Evolutionary conservation across 2,329 filamentous ascomycete species (phyloP), one percentile per base, ranked within the genome.

Genomic region (Teratosphaeriaceae sp.): DNA sequence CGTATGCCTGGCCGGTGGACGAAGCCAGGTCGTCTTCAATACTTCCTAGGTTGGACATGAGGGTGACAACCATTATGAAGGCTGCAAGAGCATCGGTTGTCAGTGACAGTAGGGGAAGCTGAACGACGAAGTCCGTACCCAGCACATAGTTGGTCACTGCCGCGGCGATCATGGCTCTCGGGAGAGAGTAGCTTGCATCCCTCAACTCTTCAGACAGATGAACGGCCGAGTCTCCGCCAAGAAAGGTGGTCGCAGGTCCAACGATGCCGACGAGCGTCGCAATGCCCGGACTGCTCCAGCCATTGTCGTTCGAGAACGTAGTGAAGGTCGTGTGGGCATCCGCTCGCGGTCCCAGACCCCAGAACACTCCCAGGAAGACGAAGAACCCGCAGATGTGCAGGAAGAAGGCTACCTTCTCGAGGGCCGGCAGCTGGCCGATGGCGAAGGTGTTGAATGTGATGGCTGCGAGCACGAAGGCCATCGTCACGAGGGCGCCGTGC

Each of bases 181-280:
- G 60, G 2, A 61, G 49, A 9, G 53, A 48, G 20, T 52, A 54
- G 9, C 49, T 49, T 18, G 60, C 59, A 43, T 60, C 54, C 20
- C 54, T 47, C 13, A 61, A 42, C 26, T 62, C 59, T 38, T 62
- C 59, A 11, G 51, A 44, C 42, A 68, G 22, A 46, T 68, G 65
- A n/a, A 63, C 60, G 2, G 61, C 57, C 2, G 60, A 60, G 46
- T 67, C 63, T 52, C 63, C 38, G 60, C 65, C 51, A 47, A 68
- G 59, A 3, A 62, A 57, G 18, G 67, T 50, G 20, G 64, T 65
- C 35, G 65, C 64, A 3, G 53, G 54, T 21, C 50, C 52, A n/a
- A 58, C 42, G 19, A 60, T 55, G 29, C 55, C 53, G 24, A 60
- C 49, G 26, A 60, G 40, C 8, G 49, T 53, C 8, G 56, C 53